Base-by-base conservation (phyloP, 345 rosid species). In the Syzygium aromaticum region DNA sequence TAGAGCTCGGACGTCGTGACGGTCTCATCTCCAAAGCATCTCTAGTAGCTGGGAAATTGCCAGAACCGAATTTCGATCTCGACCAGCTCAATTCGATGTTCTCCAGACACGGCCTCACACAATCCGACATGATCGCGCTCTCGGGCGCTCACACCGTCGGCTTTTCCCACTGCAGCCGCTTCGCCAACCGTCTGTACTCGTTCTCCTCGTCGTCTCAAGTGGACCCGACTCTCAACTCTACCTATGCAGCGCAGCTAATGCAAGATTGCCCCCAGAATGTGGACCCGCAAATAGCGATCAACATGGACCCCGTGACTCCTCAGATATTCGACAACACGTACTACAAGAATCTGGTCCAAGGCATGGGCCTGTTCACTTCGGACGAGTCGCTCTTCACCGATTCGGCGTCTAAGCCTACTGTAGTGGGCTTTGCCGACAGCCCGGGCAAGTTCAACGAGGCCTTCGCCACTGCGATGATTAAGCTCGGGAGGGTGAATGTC, bases 101-200 rank as follows among this genome's bases (percentile, higher is more conserved):
- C 63, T 94, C 92, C 67, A 90, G 85, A 12, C 85, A 95, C 91
- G 88, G 86, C 86, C 96, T 98, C 5, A 93, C 86, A 28, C 92
- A 94, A 77, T 51, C 88, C 25, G 99, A 98, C 85, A 94, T 95
- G 99, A 91, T 98, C 82, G 98, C 99, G 21, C 96, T 98, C 51
- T 98, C 98, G 1, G 99, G 98, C n/a, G 97, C 95, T 17, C 99
- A 98, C 86, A 96, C 99, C 0, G 11, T 98, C 8, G 99, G 99
- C 64, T 96, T 95, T 92, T 95, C 99, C 67, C 98, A 96, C 85
- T 98, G 98, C 90, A 17, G 67, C 85, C 95, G 96, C 78, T 94
- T 98, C 7, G 90, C 95, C 4, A 87, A 93, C 67, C 95, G 99
- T 22, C 84, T 96, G 87, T 91, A 98, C 90, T 91, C 93, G 2